Conservation (phyloP, 257 asterid species). For the Nicotiana sylvestris region DNA sequence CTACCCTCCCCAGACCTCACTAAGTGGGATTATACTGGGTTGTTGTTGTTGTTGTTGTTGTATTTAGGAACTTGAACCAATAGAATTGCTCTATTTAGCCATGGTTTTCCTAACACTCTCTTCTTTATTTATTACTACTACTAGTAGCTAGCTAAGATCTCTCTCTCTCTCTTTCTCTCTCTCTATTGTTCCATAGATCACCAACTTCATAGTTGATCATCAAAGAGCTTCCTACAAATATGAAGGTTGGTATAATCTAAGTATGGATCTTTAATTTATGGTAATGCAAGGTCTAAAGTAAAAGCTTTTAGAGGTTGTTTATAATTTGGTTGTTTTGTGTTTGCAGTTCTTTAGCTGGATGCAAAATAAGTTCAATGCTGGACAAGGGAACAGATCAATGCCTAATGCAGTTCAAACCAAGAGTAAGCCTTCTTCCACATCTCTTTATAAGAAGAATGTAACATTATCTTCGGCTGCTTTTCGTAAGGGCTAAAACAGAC, state of each 20-base stretch:
- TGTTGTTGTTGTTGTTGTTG: too few species aligned
- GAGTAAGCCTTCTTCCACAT: background rate
- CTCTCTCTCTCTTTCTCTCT: conserved; percentile 15
- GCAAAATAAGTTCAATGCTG: conserved; percentile 36
- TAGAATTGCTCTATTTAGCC: conserved; percentile 15
- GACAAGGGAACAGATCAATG: conserved; percentile 18
- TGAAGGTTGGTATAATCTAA: conserved; percentile 44
- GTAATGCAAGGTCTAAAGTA: background rate
- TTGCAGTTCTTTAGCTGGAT: conserved; percentile 44
- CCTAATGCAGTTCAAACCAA: conserved; percentile 9
- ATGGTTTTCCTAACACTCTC: conserved; percentile 32
- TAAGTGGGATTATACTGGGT: too few species aligned
- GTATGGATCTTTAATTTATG: background rate
- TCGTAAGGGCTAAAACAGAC: background rate
- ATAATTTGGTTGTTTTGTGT: background rate
- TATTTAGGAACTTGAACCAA: conserved; percentile 42
- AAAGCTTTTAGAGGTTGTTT: background rate
- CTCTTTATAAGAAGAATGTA: background rate
- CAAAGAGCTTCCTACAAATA: conserved; percentile 14
- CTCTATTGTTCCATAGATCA: background rate
- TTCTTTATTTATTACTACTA: conserved; percentile 18
- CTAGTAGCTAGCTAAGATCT: conserved; percentile 34
- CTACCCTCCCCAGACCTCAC: too few species aligned
- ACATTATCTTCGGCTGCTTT: background rate
- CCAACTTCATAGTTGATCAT: background rate